These are phyloP conservation scores for Eutrema yunnanense DNA, from an alignment of 345 rosid species.

Conservation along the genomic window DNA sequence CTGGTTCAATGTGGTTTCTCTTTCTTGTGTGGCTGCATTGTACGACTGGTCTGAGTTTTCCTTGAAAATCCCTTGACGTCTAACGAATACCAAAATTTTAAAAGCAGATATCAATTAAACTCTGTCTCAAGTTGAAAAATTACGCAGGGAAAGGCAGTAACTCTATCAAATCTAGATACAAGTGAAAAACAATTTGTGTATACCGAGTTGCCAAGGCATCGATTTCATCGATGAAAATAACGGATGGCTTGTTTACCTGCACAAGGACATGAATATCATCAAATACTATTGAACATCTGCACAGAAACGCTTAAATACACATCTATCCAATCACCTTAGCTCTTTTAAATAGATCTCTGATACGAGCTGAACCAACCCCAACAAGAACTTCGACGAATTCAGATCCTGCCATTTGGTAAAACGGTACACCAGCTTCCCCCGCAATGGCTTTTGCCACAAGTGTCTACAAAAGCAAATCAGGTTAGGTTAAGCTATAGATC, in stretches of 20 bases:
- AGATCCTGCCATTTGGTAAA: slow-evolving; percentile 98
- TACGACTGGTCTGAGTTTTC: slow-evolving; percentile 68
- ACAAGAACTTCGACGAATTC: slow-evolving; percentile 95
- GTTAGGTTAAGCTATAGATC: not conserved
- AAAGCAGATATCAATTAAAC: not conserved
- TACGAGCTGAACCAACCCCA: slow-evolving; percentile 97
- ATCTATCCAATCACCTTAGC: slow-evolving; percentile 59
- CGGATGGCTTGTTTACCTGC: slow-evolving; percentile 96
- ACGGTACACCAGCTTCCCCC: slow-evolving; percentile 97
- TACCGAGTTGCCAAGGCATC: slow-evolving; percentile 97
- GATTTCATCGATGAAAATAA: slow-evolving; percentile 89
- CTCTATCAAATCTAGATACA: not conserved
- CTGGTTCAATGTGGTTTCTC: slow-evolving; percentile 96
- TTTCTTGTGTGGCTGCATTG: slow-evolving; percentile 95
- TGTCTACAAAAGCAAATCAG: slow-evolving; percentile 46
- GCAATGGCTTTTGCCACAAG: slow-evolving; percentile 96
- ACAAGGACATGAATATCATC: slow-evolving; percentile 25
- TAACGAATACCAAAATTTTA: slow-evolving; percentile 17
- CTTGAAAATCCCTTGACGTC: slow-evolving; percentile 91
- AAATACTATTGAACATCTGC: not conserved
- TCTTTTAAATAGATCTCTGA: slow-evolving; percentile 92
- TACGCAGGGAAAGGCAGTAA: not conserved
- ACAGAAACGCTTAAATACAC: not conserved
- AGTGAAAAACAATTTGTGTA: not conserved
- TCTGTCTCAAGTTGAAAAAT: not conserved